Conservation (phyloP, 2,329 filamentous ascomycete species). For the Fusarium aywerte region DNA sequence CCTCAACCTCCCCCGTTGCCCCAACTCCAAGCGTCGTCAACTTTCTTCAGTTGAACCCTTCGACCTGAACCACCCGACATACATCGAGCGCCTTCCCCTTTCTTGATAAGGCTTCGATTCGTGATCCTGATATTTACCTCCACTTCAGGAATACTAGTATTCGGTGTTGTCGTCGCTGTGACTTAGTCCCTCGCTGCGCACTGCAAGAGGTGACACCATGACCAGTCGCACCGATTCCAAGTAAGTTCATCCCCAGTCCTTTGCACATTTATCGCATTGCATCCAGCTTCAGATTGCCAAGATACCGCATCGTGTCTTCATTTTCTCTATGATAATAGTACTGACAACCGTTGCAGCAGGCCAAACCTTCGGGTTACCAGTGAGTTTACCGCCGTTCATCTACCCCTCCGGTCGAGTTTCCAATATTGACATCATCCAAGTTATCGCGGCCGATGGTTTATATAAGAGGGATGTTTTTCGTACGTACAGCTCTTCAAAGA, state of each 20-base stretch:
- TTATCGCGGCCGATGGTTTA: constrained; percentile 97
- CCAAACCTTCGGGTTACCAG: constrained; percentile 94
- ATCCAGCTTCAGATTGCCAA: constrained; percentile 6
- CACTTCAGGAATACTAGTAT: constrained; percentile 24
- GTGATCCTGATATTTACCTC: constrained; percentile 13
- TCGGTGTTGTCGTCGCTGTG: constrained; percentile 37
- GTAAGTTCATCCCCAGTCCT: constrained; percentile 45
- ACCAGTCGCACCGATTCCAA: constrained; percentile 52
- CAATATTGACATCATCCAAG: constrained; percentile 64
- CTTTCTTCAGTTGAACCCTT: constrained; percentile 42
- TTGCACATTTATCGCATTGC: constrained; percentile 30
- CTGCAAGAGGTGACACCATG: constrained; percentile 47
- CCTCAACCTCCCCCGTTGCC: constrained; percentile 45
- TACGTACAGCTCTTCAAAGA: constrained; percentile 63
- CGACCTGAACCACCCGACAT: constrained; percentile 20
- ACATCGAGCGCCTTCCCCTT: constrained; percentile 27
- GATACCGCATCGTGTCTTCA: neutral
- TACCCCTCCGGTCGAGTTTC: constrained; percentile 32
- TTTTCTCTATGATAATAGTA: constrained; percentile 13
- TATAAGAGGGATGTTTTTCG: constrained; percentile 99
- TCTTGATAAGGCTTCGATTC: constrained; percentile 34
- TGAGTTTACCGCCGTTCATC: constrained; percentile 60
- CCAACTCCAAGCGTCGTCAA: constrained; percentile 43
- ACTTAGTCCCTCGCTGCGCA: constrained; percentile 45
- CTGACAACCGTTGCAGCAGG: constrained; percentile 64